phyloP scores from a whole-genome alignment of 495 filamentous ascomycete genomes.

The Annulohypoxylon moriforme region DNA sequence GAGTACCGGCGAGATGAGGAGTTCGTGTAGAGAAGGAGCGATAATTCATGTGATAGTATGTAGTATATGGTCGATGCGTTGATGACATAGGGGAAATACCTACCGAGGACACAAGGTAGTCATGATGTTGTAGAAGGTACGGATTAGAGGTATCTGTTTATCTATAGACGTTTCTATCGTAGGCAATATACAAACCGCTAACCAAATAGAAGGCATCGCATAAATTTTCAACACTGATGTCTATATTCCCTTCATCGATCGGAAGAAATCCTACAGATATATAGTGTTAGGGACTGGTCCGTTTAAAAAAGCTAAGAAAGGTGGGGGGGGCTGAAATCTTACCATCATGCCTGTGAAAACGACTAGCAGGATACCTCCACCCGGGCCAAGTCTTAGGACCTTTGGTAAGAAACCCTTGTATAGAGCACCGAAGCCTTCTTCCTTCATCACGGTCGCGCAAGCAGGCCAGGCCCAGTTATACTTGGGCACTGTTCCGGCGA shows the following conservation, averaged over 20 bases:
- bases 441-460: slow-evolving; percentile 84
- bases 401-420: slow-evolving; percentile 99
- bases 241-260: slow-evolving; percentile 36
- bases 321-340: not conserved
- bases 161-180: slow-evolving; percentile 29
- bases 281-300: not conserved
- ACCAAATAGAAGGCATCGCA: not conserved
- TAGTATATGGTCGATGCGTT: not conserved
- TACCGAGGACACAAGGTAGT: not conserved
- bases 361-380: slow-evolving; percentile 64
- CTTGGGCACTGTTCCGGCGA: slow-evolving; percentile 83
- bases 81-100: not conserved
- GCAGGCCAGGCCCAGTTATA: slow-evolving; percentile 98
- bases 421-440: slow-evolving; percentile 91
- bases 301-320: not conserved
- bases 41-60: not conserved
- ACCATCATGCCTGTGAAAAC: slow-evolving; percentile 42
- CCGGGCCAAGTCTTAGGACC: slow-evolving; percentile 87
- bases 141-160: slow-evolving; percentile 19
- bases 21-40: not conserved
- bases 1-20: not conserved
- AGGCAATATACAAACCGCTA: slow-evolving; percentile 34
- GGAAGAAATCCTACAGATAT: slow-evolving; percentile 38
- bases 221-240: slow-evolving; percentile 4
- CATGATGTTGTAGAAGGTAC: slow-evolving; percentile 6